Base-by-base conservation (phyloP, 2,329 filamentous ascomycete genomes). In the Diaporthe citri region DNA sequence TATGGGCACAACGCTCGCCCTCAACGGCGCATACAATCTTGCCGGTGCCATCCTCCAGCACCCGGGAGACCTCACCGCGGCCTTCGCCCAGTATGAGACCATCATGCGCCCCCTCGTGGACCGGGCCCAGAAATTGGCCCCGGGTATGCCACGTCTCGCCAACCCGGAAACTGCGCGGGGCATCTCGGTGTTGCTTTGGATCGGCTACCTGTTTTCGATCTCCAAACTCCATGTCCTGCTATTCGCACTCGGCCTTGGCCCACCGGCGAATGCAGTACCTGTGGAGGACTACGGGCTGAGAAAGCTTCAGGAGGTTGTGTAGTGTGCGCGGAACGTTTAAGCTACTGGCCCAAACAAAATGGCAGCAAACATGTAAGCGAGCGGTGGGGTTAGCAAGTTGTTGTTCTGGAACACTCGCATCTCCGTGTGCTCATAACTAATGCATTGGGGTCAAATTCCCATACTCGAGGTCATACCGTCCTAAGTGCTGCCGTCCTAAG, bases 1-100 rank as follows among this genome's bases (percentile, higher is more conserved):
- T 0, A 85, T 88, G 82, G 88, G 88, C 20, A 88, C 87, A 2
- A 85, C 83, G 3, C 76, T 84, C 4, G 86, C 86, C 2, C 76
- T 90, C 31, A 78, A 85, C 1, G 85, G 85, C 2, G 89, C 87
- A 1, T 89, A 90, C 77, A 81, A 88, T 0, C 83, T 91, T 1
- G 88, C 88, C 0, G 87, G 88, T 3, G 86, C 86, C 62, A 80
- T 88, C n/a, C 73, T 76, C 17, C 76, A 75, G 15, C 76, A 80
- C 31, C 76, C 77, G 0, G 41, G 75, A 15, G 78, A 81, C 55
- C 72, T 83, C 15, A 31, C 75, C 1, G 78, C 79, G 8, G 86
- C 81, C 2, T 79, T 86, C 8, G 76, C 79, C 5, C 77, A 77
- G 5, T 89, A 89, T 57, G 85, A 89, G 74, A 55, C 78, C 41